Conservation (phyloP, 257 asterid genomes). For the Penstemon barbatus region DNA sequence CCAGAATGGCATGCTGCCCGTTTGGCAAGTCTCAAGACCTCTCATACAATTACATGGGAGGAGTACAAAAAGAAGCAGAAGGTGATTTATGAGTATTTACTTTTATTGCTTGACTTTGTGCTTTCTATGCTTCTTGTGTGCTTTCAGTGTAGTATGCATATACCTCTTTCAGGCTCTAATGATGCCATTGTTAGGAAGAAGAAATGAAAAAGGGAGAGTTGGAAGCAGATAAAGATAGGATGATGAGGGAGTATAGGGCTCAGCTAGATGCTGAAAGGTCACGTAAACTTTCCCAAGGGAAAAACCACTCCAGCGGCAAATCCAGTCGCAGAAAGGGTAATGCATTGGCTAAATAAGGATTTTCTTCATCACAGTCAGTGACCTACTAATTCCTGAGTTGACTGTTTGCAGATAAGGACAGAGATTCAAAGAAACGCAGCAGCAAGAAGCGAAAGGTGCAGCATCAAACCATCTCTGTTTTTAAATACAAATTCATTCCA, state of each 20-base stretch:
- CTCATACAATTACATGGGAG: constrained; percentile 98
- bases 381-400: constrained; percentile 17
- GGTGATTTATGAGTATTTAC: constrained; percentile 44
- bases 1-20: constrained; percentile 99
- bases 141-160: background rate
- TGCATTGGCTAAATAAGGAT: constrained; percentile 15
- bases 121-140: background rate
- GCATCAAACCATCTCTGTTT: constrained; percentile 18
- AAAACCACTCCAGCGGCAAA: constrained; percentile 78
- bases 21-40: constrained; percentile 93
- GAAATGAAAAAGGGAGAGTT: constrained; percentile 93
- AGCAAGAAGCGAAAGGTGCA: constrained; percentile 91
- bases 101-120: constrained; percentile 1
- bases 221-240: constrained; percentile 97
- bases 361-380: constrained; percentile 5
- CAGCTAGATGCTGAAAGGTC: constrained; percentile 98
- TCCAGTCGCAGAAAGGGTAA: constrained; percentile 72
- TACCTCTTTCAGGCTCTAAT: constrained; percentile 28
- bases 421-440: constrained; percentile 70
- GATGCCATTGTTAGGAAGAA: constrained; percentile 80
- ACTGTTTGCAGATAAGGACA: constrained; percentile 72
- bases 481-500: background rate
- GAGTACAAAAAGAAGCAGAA: constrained; percentile 93
- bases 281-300: constrained; percentile 75
- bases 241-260: constrained; percentile 98